Evolutionary conservation across 305 asterid species (phyloP).

Genomic region (Fraxinus velutina): DNA sequence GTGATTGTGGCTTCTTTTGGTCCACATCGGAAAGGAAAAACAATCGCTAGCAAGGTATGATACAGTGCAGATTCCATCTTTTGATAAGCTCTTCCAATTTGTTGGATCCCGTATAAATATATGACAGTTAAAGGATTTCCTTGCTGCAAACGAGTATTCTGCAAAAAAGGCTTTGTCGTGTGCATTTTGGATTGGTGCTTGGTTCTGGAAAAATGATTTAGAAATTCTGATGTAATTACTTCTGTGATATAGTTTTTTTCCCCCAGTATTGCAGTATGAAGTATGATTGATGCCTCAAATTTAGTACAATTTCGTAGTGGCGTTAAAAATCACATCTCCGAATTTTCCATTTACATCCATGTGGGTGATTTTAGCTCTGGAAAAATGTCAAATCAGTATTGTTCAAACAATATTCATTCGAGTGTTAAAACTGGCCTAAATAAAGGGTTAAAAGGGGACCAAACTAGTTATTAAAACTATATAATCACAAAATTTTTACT

Average conservation of each 20-base stretch:
- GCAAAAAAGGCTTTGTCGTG: not conserved
- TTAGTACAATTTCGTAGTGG: not conserved
- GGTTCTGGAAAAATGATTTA: not conserved
- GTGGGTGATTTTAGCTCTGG: not conserved
- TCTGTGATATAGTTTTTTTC: not conserved
- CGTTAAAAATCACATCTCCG: not conserved
- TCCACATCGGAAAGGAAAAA: not conserved
- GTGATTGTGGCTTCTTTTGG: not conserved
- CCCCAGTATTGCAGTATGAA: not conserved
- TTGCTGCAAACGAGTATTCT: not conserved
- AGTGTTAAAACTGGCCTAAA: not conserved
- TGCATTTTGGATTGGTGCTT: not conserved
- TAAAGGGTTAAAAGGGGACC: not conserved
- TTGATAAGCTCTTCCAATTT: not conserved
- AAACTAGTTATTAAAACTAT: not conserved
- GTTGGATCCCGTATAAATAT: not conserved
- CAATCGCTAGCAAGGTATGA: not conserved
- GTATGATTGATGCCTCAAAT: not conserved
- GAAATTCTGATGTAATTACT: not conserved
- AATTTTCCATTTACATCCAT: not conserved
- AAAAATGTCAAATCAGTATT: not conserved
- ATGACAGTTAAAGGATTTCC: not conserved
- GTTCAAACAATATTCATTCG: not conserved
- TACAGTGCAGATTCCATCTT: not conserved
- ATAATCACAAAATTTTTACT: not conserved